Percentiles rank a stretch among this genome's conserved stretches.
These are phyloP conservation scores for Apiotrichum gracile DNA, from an alignment of 1,284 basidiomycete genomes.

Conservation along the genomic window DNA sequence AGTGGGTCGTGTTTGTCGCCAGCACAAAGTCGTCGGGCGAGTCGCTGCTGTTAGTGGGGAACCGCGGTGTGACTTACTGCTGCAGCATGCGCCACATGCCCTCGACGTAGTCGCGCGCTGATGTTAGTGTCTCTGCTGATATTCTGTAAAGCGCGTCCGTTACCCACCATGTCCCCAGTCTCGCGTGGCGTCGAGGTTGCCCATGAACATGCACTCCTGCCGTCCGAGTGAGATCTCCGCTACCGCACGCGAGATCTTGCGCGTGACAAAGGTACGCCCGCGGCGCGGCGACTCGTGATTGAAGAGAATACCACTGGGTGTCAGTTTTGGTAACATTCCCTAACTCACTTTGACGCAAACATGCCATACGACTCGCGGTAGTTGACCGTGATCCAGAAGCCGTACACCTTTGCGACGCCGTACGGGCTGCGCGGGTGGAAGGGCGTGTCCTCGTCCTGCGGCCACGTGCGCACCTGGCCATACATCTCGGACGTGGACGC, in stretches of 20 bases:
- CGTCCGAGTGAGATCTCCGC: constrained; percentile 82
- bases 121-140: neutral
- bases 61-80: too few relatives aligned
- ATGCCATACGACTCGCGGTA: constrained; percentile 77
- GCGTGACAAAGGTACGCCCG: constrained; percentile 85
- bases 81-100: constrained; percentile 95
- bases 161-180: constrained; percentile 85
- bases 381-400: constrained; percentile 37
- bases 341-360: constrained; percentile 55
- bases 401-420: constrained; percentile 75
- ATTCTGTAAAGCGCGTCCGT: too few relatives aligned
- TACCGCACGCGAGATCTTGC: constrained; percentile 82
- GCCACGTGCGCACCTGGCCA: constrained; percentile 83
- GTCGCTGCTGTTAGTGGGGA: neutral
- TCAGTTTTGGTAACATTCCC: neutral
- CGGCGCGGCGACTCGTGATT: constrained; percentile 90
- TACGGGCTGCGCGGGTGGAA: constrained; percentile 91
- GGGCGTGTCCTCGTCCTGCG: constrained; percentile 83
- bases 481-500: constrained; percentile 91
- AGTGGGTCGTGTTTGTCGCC: constrained; percentile 86
- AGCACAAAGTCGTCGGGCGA: constrained; percentile 78
- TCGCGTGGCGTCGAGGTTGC: constrained; percentile 81
- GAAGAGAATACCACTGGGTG: constrained; percentile 72
- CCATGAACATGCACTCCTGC: constrained; percentile 78
- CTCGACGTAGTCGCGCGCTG: constrained; percentile 79